Percentiles rank a stretch among this genome's conserved stretches.
Evolutionary conservation across 2,329 filamentous ascomycete species (phyloP).

Genomic region (Pleurostoma richardsiae): DNA sequence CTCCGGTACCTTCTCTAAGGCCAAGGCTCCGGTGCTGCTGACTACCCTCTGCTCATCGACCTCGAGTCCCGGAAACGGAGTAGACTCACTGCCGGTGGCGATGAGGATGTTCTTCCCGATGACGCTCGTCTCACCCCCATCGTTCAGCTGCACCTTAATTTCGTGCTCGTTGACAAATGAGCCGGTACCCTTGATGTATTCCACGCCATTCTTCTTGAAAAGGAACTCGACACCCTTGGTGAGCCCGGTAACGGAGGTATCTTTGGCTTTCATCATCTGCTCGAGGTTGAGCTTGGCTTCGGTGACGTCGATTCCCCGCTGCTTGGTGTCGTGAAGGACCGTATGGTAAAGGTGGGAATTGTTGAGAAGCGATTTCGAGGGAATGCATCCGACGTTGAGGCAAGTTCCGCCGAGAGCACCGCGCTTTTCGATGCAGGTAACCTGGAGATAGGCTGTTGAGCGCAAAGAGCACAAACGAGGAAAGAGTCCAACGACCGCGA

Average conservation of each 20-base stretch:
- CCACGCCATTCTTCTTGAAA: slow-evolving; percentile 98
- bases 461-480: neutral
- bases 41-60: slow-evolving; percentile 98
- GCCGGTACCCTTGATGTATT: slow-evolving; percentile 93
- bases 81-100: slow-evolving; percentile 91
- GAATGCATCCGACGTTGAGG: slow-evolving; percentile 98
- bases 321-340: slow-evolving; percentile 93
- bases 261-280: slow-evolving; percentile 99
- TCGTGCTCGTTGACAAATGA: slow-evolving; percentile 86
- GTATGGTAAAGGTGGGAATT: slow-evolving; percentile 98
- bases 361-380: slow-evolving; percentile 98
- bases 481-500: neutral
- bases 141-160: slow-evolving; percentile 81
- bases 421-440: slow-evolving; percentile 97
- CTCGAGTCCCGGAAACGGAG: slow-evolving; percentile 91
- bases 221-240: slow-evolving; percentile 98
- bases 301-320: slow-evolving; percentile 93
- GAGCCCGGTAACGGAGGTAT: slow-evolving; percentile 78
- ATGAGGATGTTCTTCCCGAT: slow-evolving; percentile 97
- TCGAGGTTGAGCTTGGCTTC: slow-evolving; percentile 94
- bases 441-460: slow-evolving; percentile 46
- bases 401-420: slow-evolving; percentile 93
- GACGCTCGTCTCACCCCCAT: slow-evolving; percentile 85
- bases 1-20: slow-evolving; percentile 86
- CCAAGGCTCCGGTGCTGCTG: slow-evolving; percentile 91